phyloP scores from a whole-genome alignment of 2,329 filamentous ascomycete genomes.

The Metarhizium brunneum region DNA sequence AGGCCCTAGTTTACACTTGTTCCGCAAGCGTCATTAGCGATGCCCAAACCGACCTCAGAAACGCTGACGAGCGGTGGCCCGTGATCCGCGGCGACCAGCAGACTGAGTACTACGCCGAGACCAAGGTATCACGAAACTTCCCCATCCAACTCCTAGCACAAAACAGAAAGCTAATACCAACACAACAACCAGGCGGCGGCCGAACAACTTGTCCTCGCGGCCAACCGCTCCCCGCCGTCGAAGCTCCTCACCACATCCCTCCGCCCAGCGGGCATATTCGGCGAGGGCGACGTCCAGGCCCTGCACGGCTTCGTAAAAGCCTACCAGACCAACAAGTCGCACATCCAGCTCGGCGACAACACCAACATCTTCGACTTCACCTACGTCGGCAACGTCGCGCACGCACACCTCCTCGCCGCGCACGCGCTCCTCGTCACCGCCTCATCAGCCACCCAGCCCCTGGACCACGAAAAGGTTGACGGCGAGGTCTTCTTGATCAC shows the following conservation, averaged over 20 bases:
- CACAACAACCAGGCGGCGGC: conserved; percentile 50
- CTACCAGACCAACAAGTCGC: conserved; percentile 58
- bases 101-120: conserved; percentile 79
- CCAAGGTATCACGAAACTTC: conserved; percentile 51
- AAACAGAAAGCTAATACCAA: background rate
- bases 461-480: conserved; percentile 65
- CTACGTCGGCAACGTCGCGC: conserved; percentile 54
- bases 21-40: conserved; percentile 82
- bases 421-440: conserved; percentile 57
- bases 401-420: conserved; percentile 77
- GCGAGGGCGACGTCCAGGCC: conserved; percentile 74
- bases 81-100: conserved; percentile 62
- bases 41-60: conserved; percentile 66
- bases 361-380: conserved; percentile 56
- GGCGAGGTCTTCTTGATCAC: conserved; percentile 87
- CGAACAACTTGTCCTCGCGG: conserved; percentile 69
- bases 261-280: conserved; percentile 83
- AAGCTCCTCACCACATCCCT: conserved; percentile 69
- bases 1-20: conserved; percentile 82
- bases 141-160: background rate
- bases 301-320: conserved; percentile 66
- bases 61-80: conserved; percentile 78
- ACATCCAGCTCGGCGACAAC: conserved; percentile 69
- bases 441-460: conserved; percentile 48
- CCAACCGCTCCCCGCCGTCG: conserved; percentile 51